Conservation (phyloP, 257 asterid genomes). For the Leonotis leonurus region DNA sequence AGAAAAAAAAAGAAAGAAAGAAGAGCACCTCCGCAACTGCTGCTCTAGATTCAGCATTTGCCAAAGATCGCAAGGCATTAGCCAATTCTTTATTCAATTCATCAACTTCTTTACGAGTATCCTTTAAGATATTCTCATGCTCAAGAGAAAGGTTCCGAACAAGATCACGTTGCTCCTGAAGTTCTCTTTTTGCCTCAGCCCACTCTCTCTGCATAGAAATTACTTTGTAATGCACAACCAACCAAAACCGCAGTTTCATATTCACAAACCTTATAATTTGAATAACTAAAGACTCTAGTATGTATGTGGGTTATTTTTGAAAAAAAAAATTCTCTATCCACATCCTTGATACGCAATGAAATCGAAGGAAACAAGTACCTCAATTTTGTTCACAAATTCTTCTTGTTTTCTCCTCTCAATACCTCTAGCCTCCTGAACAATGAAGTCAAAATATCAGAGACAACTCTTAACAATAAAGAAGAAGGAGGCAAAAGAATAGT, state of each 20-base stretch:
- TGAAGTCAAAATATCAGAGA: slow-evolving; percentile 7
- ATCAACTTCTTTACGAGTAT: slow-evolving; percentile 59
- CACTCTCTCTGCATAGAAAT: slow-evolving; percentile 64
- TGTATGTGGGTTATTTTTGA: not conserved
- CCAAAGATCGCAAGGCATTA: slow-evolving; percentile 50
- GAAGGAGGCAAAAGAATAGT: slow-evolving; percentile 9
- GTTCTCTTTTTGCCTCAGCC: slow-evolving; percentile 88
- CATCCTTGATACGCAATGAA: slow-evolving; percentile 1
- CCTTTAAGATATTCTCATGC: slow-evolving; percentile 51
- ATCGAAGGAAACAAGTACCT: slow-evolving; percentile 36
- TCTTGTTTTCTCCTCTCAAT: slow-evolving; percentile 71
- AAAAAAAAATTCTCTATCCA: slow-evolving; percentile 2
- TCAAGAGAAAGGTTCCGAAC: slow-evolving; percentile 57
- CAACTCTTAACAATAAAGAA: not conserved
- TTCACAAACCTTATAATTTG: not conserved
- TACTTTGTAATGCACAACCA: slow-evolving; percentile 3
- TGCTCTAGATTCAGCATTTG: slow-evolving; percentile 83
- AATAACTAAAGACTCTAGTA: not conserved
- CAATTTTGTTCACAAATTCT: slow-evolving; percentile 54
- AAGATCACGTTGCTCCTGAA: slow-evolving; percentile 70
- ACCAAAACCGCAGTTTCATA: not conserved
- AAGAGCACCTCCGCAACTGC: slow-evolving; percentile 75
- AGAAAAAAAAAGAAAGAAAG: too few species aligned
- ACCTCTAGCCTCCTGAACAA: slow-evolving; percentile 66
- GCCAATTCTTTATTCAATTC: slow-evolving; percentile 55